Percentiles rank a stretch among this genome's conserved stretches.
phyloP scores from a whole-genome alignment of 768 basidiomycete genomes.

The Mycena filopes region DNA sequence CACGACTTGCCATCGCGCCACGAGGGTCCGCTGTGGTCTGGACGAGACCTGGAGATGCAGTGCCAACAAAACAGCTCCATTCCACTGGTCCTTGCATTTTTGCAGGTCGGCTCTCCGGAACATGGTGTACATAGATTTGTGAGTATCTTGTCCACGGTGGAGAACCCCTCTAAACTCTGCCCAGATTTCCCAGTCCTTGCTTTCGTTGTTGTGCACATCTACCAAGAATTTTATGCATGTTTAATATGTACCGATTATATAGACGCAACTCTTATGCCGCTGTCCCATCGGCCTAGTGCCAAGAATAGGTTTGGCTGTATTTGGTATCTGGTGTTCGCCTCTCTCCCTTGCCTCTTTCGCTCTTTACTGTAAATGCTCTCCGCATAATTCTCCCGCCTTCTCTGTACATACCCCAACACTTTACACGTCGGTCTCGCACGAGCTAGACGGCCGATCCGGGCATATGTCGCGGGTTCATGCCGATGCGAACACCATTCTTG shows the following conservation, averaged over 20 bases:
- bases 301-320: conserved; percentile 2
- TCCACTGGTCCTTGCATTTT: conserved; percentile 73
- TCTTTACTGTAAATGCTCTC: conserved; percentile 9
- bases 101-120: conserved; percentile 63
- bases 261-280: not conserved
- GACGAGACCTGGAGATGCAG: conserved; percentile 84
- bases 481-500: conserved; percentile 67
- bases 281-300: no score
- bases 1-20: conserved; percentile 45
- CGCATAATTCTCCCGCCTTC: not conserved
- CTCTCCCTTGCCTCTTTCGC: not conserved
- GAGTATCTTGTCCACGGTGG: conserved; percentile 10
- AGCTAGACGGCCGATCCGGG: not conserved
- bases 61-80: conserved; percentile 93
- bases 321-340: conserved; percentile 10
- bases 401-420: not conserved
- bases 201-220: conserved; percentile 28
- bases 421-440: not conserved
- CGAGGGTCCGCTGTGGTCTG: conserved; percentile 73
- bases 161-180: not conserved
- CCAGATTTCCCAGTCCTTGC: conserved; percentile 17
- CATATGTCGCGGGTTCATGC: conserved; percentile 63
- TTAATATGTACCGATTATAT: conserved; percentile 30
- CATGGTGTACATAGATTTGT: conserved; percentile 40
- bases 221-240: conserved; percentile 33